Percentiles rank a stretch among this genome's conserved stretches.
Evolutionary conservation across 2,329 filamentous ascomycete species (phyloP).

Genomic region (Herpotrichia juniperi): DNA sequence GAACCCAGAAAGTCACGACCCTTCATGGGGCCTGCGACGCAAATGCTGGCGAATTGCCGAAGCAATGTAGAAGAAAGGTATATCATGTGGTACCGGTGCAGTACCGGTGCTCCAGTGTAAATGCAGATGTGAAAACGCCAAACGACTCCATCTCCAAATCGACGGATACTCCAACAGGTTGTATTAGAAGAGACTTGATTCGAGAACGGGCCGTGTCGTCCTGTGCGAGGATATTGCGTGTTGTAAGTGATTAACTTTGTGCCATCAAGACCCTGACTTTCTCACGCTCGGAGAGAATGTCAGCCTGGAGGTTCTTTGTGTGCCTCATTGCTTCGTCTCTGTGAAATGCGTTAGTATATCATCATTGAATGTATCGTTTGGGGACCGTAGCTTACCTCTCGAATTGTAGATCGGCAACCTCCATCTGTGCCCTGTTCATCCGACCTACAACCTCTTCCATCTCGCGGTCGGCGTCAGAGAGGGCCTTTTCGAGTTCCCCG

Average conservation of each 20-base stretch:
- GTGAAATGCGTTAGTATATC: conserved; percentile 2
- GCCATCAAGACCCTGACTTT: conserved; percentile 60
- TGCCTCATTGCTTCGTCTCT: conserved; percentile 75
- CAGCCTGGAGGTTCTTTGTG: conserved; percentile 71
- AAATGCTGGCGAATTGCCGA: not conserved
- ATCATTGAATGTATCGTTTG: conserved; percentile 14
- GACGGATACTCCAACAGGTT: not conserved
- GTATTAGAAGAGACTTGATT: not conserved
- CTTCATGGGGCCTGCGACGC: not conserved
- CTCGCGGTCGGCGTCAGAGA: conserved; percentile 76
- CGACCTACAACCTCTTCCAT: conserved; percentile 83
- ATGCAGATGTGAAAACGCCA: conserved; percentile 13
- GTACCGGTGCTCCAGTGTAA: conserved; percentile 11
- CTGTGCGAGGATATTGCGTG: conserved; percentile 19
- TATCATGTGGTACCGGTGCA: conserved; percentile 2
- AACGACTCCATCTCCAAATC: not conserved
- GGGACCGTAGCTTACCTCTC: conserved; percentile 56
- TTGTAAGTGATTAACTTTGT: conserved; percentile 21
- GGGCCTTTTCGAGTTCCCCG: conserved; percentile 81
- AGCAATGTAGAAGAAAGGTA: conserved; percentile 17
- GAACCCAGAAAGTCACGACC: conserved; percentile 7
- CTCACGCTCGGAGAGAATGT: conserved; percentile 68
- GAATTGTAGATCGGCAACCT: conserved; percentile 78
- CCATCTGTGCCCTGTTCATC: conserved; percentile 84
- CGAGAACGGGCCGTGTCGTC: conserved; percentile 8